Conservation (phyloP, 2,329 filamentous ascomycete genomes). For the Beauveria rudraprayagi region DNA sequence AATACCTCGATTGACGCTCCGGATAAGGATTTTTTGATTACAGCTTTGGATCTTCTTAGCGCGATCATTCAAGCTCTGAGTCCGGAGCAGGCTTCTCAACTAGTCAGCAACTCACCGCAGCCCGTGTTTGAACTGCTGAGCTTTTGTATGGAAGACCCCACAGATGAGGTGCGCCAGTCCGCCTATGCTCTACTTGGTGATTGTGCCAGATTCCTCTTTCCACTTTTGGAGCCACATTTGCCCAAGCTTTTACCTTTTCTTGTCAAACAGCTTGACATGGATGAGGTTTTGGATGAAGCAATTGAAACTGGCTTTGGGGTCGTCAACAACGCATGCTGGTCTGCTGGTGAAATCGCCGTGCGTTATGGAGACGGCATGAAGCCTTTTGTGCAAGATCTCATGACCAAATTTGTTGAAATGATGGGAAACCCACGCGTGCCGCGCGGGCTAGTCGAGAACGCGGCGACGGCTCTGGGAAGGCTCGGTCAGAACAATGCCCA, state of each 20-base stretch:
- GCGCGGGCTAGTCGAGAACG: conserved; percentile 83
- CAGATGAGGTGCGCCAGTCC: conserved; percentile 91
- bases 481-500: conserved; percentile 74
- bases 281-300: conserved; percentile 67
- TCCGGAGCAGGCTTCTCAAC: conserved; percentile 60
- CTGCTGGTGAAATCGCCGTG: conserved; percentile 83
- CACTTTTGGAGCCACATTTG: conserved; percentile 67
- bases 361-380: conserved; percentile 67
- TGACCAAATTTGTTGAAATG: conserved; percentile 71
- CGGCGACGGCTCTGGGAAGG: conserved; percentile 83
- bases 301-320: conserved; percentile 83
- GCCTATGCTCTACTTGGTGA: conserved; percentile 92
- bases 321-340: conserved; percentile 98
- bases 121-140: conserved; percentile 84
- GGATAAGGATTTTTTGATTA: conserved; percentile 95
- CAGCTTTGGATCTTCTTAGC: conserved; percentile 86
- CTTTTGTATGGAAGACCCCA: conserved; percentile 85
- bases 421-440: conserved; percentile 80
- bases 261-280: conserved; percentile 81
- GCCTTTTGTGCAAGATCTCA: conserved; percentile 68
- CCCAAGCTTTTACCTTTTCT: conserved; percentile 68
- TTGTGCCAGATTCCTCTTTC: conserved; percentile 86
- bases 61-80: conserved; percentile 88
- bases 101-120: conserved; percentile 68
- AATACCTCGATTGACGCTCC: conserved; percentile 67